Conservation (phyloP, 2,329 filamentous ascomycete species). For the Rutstroemia sp. region DNA sequence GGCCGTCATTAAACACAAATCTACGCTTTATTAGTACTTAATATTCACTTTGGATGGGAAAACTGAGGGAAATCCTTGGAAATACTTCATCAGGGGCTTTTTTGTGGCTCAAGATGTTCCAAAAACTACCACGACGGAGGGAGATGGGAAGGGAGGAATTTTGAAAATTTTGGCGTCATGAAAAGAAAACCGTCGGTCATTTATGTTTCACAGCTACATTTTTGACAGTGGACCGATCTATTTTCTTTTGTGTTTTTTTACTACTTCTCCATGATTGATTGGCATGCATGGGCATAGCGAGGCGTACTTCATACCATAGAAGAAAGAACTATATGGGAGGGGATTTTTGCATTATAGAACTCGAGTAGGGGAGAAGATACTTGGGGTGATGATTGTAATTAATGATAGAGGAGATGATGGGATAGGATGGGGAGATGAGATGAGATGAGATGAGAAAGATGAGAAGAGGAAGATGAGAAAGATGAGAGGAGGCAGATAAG, state of each 20-base stretch:
- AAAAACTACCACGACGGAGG: background rate
- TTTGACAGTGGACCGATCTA: background rate
- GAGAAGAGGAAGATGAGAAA: background rate
- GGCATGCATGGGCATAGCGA: constrained; percentile 1
- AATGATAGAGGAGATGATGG: background rate
- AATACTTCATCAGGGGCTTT: too few relatives aligned
- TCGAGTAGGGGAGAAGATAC: background rate
- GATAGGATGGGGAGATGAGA: too few relatives aligned
- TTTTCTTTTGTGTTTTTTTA: background rate
- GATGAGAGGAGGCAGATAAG: background rate
- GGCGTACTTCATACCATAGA: constrained; percentile 6
- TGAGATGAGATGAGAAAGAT: background rate
- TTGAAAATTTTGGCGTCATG: background rate
- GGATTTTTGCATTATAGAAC: constrained; percentile 1
- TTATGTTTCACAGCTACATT: background rate
- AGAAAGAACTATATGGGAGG: background rate
- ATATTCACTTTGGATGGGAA: background rate
- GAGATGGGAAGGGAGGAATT: background rate
- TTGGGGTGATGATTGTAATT: constrained; percentile 1
- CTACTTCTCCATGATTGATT: background rate
- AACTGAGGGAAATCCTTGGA: background rate
- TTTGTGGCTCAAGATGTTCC: background rate
- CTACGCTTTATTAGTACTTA: background rate
- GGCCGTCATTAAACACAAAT: background rate
- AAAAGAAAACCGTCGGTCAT: background rate